Base-by-base conservation (phyloP, 2,329 filamentous ascomycete species). In the Cladosporium sp. region DNA sequence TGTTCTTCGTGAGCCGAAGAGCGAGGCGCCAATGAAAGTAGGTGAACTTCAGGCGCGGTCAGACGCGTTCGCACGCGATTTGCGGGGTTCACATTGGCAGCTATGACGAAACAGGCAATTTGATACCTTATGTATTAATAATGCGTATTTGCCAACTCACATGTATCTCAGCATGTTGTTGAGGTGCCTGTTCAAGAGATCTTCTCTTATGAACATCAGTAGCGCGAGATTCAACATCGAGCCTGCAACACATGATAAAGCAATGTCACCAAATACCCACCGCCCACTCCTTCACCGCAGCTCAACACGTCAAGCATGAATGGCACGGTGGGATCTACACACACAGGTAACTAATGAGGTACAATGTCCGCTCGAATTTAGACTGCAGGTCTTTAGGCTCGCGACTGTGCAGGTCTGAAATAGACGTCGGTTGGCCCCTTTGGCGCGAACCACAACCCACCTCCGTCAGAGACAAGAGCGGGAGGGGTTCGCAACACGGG, bases 361-460 rank as follows among this genome's bases (percentile, higher is more conserved):
- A 14, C 18, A 50, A 58, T 67, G 64, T 67, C 59, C 60, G 58
- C 64, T 56, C 48, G 50, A 58, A 59, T 61, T 60, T 67, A 67
- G 65, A 66, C 65, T 64, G 64, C 64, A 57, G 45, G 57, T 59
- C 59, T 56, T 49, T 28, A 28, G 55, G 50, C 63, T 61, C 56
- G 56, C 56, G 55, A 48, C 48, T 14, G 54, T 55, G 64, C 65
- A 59, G 65, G 59, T 67, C 65, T 67, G 65, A 64, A 63, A 62
- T 55, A 61, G 58, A 52, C 55, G 55, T 58, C 58, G 56, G 37
- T 42, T 41, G 22, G 22, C 22, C 22, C 37, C 34, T 42, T 16
- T 19, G 43, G 44, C 43, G 43, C 49, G 46, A 52, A 45, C 38
- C 49, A 44, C 16, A 16, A 28, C 16, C 32, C 28, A 48, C 32